Evolutionary conservation across 768 basidiomycete genomes (phyloP), one percentile per base, ranked within the genome.

Genomic region (Cystobasidium tubakii): DNA sequence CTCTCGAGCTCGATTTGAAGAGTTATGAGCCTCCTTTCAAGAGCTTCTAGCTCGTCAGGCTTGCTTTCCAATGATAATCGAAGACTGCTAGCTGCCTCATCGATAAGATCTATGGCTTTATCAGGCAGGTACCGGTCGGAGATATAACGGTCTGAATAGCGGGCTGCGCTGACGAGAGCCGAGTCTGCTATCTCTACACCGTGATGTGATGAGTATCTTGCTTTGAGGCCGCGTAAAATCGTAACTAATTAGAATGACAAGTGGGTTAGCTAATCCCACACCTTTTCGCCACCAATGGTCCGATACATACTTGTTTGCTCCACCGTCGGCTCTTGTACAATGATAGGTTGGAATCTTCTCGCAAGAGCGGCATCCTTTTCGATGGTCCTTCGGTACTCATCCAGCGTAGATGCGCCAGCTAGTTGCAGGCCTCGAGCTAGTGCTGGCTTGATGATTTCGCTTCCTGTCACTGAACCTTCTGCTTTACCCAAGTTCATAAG

Each of bases 21-120:
- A 13, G 95, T 95, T 80, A 96, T 92, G 27, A 96, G 89, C 80
- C 96, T 93, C 23, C 98, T 88, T 79, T 97, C 90, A 31, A 98
- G 85, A 2, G 86, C 89, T 82, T 98, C 95, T 7, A 67, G 29
- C 46, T 67, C 66, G 29, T 67, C 66, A 0, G 95, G 95, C 74
- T 90, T 87, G 0, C 93, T 96, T 83, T 99, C 95, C 50, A 92
- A 88, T 31, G 90, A 90, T 29, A 97, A 91, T 73, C 93, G 90
- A 4, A 97, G 83, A 0, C 91, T 85, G 0, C 90, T 90, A 0
- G 91, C 90, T 1, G 93, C 93, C 81, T 97, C 95, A 81, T 98
- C 95, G 0, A 97, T 87, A 1, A 96, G 85, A 80, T 95, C 93
- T 75, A 83, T 81, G 15, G 76, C 72, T 0, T 81, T 81, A 74